Percentiles rank a stretch among this genome's conserved stretches.
phyloP scores from a whole-genome alignment of 495 filamentous ascomycete species.

The Friedmanniomyces endolithicus region DNA sequence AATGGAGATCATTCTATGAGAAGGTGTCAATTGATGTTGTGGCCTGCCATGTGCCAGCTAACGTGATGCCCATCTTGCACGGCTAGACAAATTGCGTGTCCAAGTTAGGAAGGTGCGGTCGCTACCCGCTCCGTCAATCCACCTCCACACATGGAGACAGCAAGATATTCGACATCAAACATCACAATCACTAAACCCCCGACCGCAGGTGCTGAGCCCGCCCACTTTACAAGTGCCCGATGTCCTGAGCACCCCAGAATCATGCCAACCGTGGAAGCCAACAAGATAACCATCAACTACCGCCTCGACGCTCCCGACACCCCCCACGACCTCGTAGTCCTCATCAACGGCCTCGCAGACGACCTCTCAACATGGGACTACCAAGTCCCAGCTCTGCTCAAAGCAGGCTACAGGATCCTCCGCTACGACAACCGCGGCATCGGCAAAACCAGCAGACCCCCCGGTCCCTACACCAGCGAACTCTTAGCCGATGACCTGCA shows the following conservation, averaged over 20 bases:
- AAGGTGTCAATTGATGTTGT: too few relatives aligned
- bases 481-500: constrained; percentile 13
- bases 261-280: constrained; percentile 9
- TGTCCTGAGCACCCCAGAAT: not conserved
- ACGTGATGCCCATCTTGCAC: too few relatives aligned
- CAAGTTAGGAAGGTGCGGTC: too few relatives aligned
- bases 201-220: too few relatives aligned
- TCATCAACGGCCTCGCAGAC: constrained; percentile 20
- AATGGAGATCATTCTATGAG: too few relatives aligned
- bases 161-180: too few relatives aligned
- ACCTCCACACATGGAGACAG: too few relatives aligned
- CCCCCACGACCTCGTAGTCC: constrained; percentile 7
- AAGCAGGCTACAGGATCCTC: constrained; percentile 10
- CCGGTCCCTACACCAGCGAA: constrained; percentile 13
- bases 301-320: not conserved
- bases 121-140: too few relatives aligned
- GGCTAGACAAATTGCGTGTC: too few relatives aligned
- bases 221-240: too few relatives aligned
- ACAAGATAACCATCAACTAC: constrained; percentile 11
- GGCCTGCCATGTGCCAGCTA: too few relatives aligned
- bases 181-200: too few relatives aligned
- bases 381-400: constrained; percentile 8
- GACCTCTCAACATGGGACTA: constrained; percentile 13
- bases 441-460: constrained; percentile 6
- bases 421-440: constrained; percentile 20